Evolutionary conservation across 1,139 yeast species (phyloP), one percentile per base, ranked within the genome.

Genomic region (Yamadazyma oceani): DNA sequence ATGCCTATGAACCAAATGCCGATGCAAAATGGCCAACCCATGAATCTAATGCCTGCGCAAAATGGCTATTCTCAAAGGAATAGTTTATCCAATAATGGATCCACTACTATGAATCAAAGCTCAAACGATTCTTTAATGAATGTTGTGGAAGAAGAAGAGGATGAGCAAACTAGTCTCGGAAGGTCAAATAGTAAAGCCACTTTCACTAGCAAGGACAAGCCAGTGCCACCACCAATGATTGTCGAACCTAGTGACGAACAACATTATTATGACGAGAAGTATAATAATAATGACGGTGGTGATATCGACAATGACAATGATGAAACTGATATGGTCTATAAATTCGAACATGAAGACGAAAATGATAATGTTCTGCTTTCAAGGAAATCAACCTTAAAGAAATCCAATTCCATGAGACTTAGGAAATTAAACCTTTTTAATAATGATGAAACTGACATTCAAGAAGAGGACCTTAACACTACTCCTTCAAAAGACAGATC

Each of bases 121-220:
- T 66, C 73, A 1, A 63, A 54, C 34, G 75, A 70, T 37, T 67
- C 73, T 1, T 47, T 69, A 7, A 62, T 59, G 62, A 64, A 69
- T 43, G 73, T 70, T 0, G 57, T 57, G 2, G 75, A 69, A 45
- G 75, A 69, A 49, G 75, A 69, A 35, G 69, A 63, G 31, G 58
- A 52, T 13, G 46, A 38, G 4, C 35, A 22, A 22, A 14, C n/a
- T 11, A 24, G 25, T 16, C 21, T 27, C 10, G 21, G 21, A 15
- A 15, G 30, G 10, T 19, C 30, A 3, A 27, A 27, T 16, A 27
- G 30, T 27, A 21, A 30, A 21, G 6, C 12, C 8, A 13, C 24
- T 11, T 15, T 7, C 17, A 14, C 15, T 10, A 26, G 16, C 14
- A 25, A 28, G 8, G 31, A 23, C 10, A 37, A 31, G 30, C 31